Evolutionary conservation across 768 basidiomycete species (phyloP).

Genomic region (Lenzites betulinus): DNA sequence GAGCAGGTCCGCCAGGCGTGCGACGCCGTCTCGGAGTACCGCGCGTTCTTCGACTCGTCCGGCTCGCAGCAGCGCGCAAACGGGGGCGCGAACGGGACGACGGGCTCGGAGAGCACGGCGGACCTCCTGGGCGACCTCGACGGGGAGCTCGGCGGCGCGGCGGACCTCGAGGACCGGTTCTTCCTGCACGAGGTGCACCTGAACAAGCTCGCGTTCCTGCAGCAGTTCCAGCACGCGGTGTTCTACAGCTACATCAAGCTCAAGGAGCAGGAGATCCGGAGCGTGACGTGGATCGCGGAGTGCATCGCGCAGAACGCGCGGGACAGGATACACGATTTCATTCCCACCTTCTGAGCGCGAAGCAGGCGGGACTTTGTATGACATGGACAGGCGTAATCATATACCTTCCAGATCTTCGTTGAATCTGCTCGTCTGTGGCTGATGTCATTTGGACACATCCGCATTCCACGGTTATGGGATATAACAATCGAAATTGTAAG

Average conservation of each 20-base stretch:
- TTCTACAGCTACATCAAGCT: conserved; percentile 92
- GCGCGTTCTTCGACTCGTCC: conserved; percentile 78
- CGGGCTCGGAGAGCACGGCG: conserved; percentile 29
- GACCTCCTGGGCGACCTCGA: conserved; percentile 32
- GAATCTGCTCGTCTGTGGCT: neutral
- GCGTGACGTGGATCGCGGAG: conserved; percentile 93
- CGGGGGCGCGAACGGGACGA: conserved; percentile 33
- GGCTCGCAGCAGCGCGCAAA: conserved; percentile 26
- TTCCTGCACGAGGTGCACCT: conserved; percentile 91
- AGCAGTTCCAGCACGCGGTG: conserved; percentile 94
- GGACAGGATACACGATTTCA: conserved; percentile 94
- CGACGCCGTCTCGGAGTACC: conserved; percentile 89
- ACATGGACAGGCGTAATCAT: conserved; percentile 20
- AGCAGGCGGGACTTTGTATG: conserved; percentile 12
- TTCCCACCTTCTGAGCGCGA: conserved; percentile 79
- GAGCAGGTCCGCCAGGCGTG: conserved; percentile 89
- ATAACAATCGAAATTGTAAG: too few relatives aligned
- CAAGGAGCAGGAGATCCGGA: conserved; percentile 90
- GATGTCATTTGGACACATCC: too few relatives aligned
- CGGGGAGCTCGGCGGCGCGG: conserved; percentile 45
- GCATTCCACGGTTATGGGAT: too few relatives aligned
- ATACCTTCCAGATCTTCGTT: conserved; percentile 12
- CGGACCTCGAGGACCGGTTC: conserved; percentile 89
- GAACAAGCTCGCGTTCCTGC: conserved; percentile 94
- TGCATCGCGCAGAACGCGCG: conserved; percentile 97